These are phyloP conservation scores for Cryptococcus sp. DNA, from an alignment of 1,284 basidiomycete species.

Conservation along the genomic window DNA sequence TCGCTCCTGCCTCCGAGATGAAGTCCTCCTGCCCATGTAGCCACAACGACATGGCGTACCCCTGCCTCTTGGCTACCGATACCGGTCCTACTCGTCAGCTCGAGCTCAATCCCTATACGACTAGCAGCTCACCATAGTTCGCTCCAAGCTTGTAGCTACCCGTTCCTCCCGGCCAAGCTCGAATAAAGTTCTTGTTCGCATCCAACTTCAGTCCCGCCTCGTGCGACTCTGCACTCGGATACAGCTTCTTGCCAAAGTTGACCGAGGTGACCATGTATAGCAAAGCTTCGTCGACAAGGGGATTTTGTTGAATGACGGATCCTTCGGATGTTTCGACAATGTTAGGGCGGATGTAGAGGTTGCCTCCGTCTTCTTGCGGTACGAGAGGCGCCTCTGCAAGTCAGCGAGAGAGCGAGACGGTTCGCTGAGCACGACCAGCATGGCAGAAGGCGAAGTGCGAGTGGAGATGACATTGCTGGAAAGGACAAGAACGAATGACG, in stretches of 20 bases:
- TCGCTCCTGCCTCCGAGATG: slow-evolving; percentile 42
- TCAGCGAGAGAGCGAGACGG: neutral
- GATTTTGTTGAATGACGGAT: slow-evolving; percentile 43
- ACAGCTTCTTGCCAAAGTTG: slow-evolving; percentile 42
- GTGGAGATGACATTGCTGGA: neutral
- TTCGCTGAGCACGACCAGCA: neutral
- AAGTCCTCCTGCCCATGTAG: slow-evolving; percentile 40
- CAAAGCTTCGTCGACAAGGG: slow-evolving; percentile 37
- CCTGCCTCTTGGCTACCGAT: slow-evolving; percentile 38
- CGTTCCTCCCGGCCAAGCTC: slow-evolving; percentile 44
- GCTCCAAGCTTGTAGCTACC: slow-evolving; percentile 44
- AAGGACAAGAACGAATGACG: slow-evolving; percentile 3
- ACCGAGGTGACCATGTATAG: slow-evolving; percentile 39
- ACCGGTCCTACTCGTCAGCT: slow-evolving; percentile 30
- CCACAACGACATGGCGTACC: slow-evolving; percentile 44
- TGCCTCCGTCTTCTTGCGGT: slow-evolving; percentile 34
- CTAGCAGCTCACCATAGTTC: slow-evolving; percentile 34
- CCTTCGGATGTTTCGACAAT: slow-evolving; percentile 43
- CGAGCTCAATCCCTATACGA: neutral
- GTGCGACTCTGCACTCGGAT: slow-evolving; percentile 22
- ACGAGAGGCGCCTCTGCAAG: slow-evolving; percentile 27
- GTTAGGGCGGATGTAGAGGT: slow-evolving; percentile 44
- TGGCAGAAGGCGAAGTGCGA: neutral
- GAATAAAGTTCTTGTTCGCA: slow-evolving; percentile 39
- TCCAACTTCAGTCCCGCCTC: slow-evolving; percentile 34